A percentile compares a stretch with the other conserved stretches of the same genome.
phyloP scores from a whole-genome alignment of 139 green algal species.

The Chlamydomonas schloesseri region DNA sequence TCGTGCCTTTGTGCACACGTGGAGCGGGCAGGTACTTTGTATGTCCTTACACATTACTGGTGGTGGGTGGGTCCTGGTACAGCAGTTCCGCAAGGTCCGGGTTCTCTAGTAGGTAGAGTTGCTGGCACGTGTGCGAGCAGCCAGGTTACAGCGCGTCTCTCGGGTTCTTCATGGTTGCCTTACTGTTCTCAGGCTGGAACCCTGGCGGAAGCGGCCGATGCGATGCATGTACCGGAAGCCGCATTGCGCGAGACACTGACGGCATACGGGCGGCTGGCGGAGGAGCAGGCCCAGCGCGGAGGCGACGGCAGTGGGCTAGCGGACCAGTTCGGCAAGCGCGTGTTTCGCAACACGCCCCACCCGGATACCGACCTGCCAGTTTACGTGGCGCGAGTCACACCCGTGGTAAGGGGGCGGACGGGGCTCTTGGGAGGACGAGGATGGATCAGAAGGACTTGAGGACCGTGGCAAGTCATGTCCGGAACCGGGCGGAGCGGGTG shows the following conservation, averaged over 20 bases:
- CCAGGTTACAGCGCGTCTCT: too few species aligned
- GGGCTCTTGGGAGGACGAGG: background rate
- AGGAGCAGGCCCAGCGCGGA: slow-evolving; percentile 15
- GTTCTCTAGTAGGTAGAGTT: too few species aligned
- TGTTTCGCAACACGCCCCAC: slow-evolving; percentile 62
- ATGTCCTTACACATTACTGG: too few species aligned
- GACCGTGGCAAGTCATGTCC: too few species aligned
- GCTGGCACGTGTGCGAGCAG: too few species aligned
- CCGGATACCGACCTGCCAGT: slow-evolving; percentile 32
- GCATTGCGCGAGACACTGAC: slow-evolving; percentile 58
- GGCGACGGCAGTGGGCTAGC: background rate
- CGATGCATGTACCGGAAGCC: slow-evolving; percentile 37
- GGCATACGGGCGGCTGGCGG: slow-evolving; percentile 54
- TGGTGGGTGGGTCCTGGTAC: too few species aligned
- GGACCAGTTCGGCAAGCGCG: slow-evolving; percentile 74
- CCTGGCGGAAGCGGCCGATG: background rate
- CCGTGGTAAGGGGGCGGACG: slow-evolving; percentile 60
- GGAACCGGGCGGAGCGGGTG: too few species aligned
- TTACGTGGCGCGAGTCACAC: slow-evolving; percentile 69
- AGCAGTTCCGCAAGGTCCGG: too few species aligned
- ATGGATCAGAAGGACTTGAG: too few species aligned
- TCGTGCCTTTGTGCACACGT: too few species aligned
- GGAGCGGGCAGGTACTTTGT: too few species aligned
- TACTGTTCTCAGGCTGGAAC: background rate
- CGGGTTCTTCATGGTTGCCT: too few species aligned